phyloP scores from a whole-genome alignment of 345 rosid species.

The Abelmoschus esculentus region DNA sequence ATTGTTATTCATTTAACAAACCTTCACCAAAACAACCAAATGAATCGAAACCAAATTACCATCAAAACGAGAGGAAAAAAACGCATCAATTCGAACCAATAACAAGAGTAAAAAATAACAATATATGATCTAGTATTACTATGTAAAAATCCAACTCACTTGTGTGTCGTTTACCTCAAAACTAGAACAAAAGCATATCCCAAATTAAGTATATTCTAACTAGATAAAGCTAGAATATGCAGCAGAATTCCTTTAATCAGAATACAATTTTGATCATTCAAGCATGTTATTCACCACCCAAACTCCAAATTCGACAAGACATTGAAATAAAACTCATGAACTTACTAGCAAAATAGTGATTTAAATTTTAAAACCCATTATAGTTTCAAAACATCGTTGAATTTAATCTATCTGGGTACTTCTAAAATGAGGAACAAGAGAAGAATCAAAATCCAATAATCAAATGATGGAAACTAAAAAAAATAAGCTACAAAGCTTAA shows the following conservation, averaged over 20 bases:
- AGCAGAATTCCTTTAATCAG: neutral
- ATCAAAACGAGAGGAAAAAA: neutral
- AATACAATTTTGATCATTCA: neutral
- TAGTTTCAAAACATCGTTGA: neutral
- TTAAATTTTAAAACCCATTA: neutral
- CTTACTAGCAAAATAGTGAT: neutral
- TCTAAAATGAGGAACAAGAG: neutral
- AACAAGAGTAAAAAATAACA: neutral
- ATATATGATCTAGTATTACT: neutral
- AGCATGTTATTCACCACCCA: slow-evolving; percentile 1
- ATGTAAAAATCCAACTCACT: neutral
- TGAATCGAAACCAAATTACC: slow-evolving; percentile 5
- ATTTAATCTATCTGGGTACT: neutral
- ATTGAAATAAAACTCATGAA: neutral
- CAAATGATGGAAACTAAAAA: neutral
- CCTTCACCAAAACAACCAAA: slow-evolving; percentile 13
- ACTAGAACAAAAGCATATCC: slow-evolving; percentile 1
- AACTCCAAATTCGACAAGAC: neutral
- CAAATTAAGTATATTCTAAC: slow-evolving; percentile 18
- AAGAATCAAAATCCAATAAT: neutral
- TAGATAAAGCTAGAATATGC: slow-evolving; percentile 12
- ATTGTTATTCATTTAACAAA: slow-evolving; percentile 17
- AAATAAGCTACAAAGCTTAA: no score
- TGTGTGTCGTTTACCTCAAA: neutral
- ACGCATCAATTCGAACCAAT: neutral